Percentiles rank a stretch among this genome's conserved stretches.
phyloP scores from a whole-genome alignment of 2,329 filamentous ascomycete species.

The Neofusicoccum ribis region DNA sequence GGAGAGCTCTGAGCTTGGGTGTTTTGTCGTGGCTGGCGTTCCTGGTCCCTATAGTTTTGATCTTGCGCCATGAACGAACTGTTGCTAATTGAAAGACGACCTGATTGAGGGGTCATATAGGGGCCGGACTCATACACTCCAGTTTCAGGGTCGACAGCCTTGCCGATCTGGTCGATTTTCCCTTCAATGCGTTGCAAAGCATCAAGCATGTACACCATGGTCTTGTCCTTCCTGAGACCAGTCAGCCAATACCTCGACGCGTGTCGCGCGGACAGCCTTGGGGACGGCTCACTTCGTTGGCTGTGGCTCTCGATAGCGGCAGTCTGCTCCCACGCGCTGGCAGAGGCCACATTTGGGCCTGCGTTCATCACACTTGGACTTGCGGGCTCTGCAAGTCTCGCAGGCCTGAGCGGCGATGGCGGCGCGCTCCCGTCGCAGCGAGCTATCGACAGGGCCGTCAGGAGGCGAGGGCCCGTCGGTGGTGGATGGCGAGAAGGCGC shows the following conservation, averaged over 20 bases:
- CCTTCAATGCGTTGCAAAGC: conserved; percentile 15
- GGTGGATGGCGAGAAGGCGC: conserved; percentile 3
- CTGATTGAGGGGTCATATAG: conserved; percentile 6
- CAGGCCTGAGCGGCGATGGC: conserved; percentile 23
- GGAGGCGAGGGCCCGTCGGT: neutral
- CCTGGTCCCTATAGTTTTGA: neutral
- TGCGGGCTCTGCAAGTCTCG: conserved; percentile 20
- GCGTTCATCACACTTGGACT: conserved; percentile 23
- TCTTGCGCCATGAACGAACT: neutral
- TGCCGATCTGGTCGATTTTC: conserved; percentile 21
- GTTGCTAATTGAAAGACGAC: conserved; percentile 15
- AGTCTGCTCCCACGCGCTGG: conserved; percentile 21
- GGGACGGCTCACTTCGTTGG: conserved; percentile 21
- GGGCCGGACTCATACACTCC: conserved; percentile 1
- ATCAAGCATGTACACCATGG: conserved; percentile 21
- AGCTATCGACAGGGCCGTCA: neutral
- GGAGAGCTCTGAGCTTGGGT: neutral
- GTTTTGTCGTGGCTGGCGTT: neutral
- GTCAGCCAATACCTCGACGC: neutral
- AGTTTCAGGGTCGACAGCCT: conserved; percentile 2
- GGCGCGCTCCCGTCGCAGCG: conserved; percentile 20
- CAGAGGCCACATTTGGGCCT: conserved; percentile 23
- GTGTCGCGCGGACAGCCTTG: neutral
- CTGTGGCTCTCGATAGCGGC: conserved; percentile 21
- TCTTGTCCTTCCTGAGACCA: conserved; percentile 21